Evolutionary conservation across 78 protist species (phyloP), one percentile per base, ranked within the genome.

Genomic region (Dictyostelium firmibasis): DNA sequence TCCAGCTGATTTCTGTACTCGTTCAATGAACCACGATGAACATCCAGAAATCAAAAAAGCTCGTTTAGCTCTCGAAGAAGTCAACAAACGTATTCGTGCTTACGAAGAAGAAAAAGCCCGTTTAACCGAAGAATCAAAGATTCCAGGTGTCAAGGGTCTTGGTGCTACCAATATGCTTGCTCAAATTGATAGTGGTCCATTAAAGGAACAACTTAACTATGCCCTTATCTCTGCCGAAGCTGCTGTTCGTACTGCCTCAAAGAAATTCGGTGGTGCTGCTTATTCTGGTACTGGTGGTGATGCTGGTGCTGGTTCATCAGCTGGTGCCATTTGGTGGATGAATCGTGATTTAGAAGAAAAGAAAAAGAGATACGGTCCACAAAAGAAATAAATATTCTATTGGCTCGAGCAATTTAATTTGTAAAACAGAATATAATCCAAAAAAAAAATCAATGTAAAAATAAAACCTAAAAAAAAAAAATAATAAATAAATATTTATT

Each of bases 1-100:
- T 86, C 97, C 97, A 85, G 97, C 97, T 85, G 97, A 95, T 83
- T 95, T 95, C 95, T 95, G 97, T 82, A 20, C 14, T 20, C 79
- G 97, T 53, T 95, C 97, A n/a, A 95, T 95, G 97, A 78, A 67
- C 69, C 18, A 29, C 44, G 92, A 79, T 4, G 97, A 95, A 83
- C 97, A 95, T 83, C 97, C 97, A 85, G 97, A 95, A 89, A 95
- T 95, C 92, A 79, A 47, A 47, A 95, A 95, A 78, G 97, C 97
- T 86, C 97, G 97, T 85, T 82, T 95, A 79, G 97, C 97, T 29
- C 89, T 95, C 29, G 97, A 95, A 83, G 97, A 95, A 86, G 97
- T 95, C 77, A 95, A 91, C 92, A 91, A 88, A 85, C 83, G 85
- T 74, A 95, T 95, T 44, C 95, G 97, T 79, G 97, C 96, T 67